Base-by-base conservation (phyloP, 1,284 basidiomycete species). In the Ceratobasidium sp. region DNA sequence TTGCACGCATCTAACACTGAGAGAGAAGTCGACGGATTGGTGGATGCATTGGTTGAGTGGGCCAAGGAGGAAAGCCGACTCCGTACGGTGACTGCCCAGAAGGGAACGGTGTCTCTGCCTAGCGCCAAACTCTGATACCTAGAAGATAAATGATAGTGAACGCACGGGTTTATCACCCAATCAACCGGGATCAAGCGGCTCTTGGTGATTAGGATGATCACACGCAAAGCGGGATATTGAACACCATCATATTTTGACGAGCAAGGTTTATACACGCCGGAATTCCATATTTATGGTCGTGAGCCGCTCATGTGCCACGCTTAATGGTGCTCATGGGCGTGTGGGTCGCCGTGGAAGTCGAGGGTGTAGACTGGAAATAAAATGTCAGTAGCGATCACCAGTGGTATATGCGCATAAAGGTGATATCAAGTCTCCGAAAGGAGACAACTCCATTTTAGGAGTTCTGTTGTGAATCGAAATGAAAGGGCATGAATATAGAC, bases 1-100 rank as follows among this genome's bases (percentile, higher is more conserved):
- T 78, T 96, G 45, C 93, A 95, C 79, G 87, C 93, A 0, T 86
- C 84, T 1, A 93, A 95, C 75, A 88, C 88, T 32, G 77, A 76
- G 30, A 83, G 83, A 61, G 89, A 96, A 46, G 84, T 96, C 0
- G 85, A 88, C 53, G 78, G 79, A 28, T 80, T 94, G 21, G 84
- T 88, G 0, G 73, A 79, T 1, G 86, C 83, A 0, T 80, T 87
- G 53, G 76, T 86, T 0, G 79, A 78, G n/a, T 91, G 89, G 89
- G 84, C 84, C 9, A 53, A 69, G 41, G 48, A 70, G 50, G 26
- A 67, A 43, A 67, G 10, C 48, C 43, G 30, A 39, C 21, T 9
- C 41, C 14, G 62, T 41, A 9, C 14, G 32, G 18, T 39, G 62
- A 36, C 32, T 6, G 45, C 10, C 18, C 61, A 64, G 26, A 34